Evolutionary conservation across 495 filamentous ascomycete genomes (phyloP).

Genomic region (Articulospora tetracladia): DNA sequence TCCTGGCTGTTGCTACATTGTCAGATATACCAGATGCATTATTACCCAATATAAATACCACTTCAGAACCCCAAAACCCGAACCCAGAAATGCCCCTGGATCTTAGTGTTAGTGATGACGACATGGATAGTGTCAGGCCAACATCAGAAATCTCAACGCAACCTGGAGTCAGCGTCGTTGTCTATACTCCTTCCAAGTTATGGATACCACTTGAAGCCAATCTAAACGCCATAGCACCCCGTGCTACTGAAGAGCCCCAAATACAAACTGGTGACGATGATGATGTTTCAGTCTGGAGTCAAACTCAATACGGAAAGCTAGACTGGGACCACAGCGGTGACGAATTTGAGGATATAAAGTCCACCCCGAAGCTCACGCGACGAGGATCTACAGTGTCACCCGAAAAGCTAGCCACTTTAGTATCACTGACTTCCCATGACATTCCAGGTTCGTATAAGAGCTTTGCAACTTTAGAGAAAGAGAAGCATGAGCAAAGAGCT

Average conservation of each 20-base stretch:
- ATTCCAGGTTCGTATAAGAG: too few species aligned
- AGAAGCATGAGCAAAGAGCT: background rate
- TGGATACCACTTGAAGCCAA: background rate
- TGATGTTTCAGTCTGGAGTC: conserved; percentile 9
- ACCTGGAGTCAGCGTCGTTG: background rate
- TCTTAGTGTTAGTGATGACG: background rate
- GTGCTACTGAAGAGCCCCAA: background rate
- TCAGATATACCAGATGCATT: background rate
- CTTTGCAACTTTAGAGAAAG: too few species aligned
- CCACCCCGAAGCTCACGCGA: conserved; percentile 11
- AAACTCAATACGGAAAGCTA: conserved; percentile 8
- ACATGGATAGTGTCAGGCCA: background rate
- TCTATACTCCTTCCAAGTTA: conserved; percentile 12
- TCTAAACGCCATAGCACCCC: background rate
- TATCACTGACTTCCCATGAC: too few species aligned
- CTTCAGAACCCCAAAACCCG: background rate
- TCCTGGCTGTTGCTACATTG: conserved; percentile 22
- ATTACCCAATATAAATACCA: background rate
- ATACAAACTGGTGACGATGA: conserved; percentile 5
- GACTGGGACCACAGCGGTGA: conserved; percentile 17
- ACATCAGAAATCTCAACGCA: background rate
- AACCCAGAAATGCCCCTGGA: too few species aligned
- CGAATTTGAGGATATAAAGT: conserved; percentile 6
- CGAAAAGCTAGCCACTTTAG: background rate
- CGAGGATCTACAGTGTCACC: background rate